Base-by-base conservation (phyloP, 495 filamentous ascomycete species). In the Penicillium verhagenii region DNA sequence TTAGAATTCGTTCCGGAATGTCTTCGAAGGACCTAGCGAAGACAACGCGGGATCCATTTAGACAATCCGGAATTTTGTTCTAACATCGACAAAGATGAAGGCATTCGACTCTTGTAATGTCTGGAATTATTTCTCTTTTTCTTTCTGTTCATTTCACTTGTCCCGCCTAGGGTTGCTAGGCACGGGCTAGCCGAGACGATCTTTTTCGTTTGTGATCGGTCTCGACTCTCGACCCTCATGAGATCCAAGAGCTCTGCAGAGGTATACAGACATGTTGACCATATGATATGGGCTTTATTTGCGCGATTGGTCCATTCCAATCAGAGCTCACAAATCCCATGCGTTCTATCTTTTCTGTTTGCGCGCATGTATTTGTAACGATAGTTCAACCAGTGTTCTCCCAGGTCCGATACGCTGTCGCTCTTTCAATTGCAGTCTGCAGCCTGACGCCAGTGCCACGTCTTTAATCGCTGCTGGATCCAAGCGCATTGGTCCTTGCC, bases 161-260 rank as follows among this genome's bases (percentile, higher is more conserved):
- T 48, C 26, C 1, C 45, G 45, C 24, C 16, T n/a, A 25, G 9
- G 21, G 42, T 23, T 38, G 24, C n/a, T 40, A 47, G 43, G 49
- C 37, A 42, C 44, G 56, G 37, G 33, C 53, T 57, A 60, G 35
- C 57, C 57, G 57, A 56, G 53, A 60, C 52, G 45, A 51, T 46
- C 44, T 53, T 26, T 35, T n/a, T 35, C 33, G 29, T 28, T 19
- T 47, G 42, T 23, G 52, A 52, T 52, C 31, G 52, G 35, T 59
- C 21, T 57, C 52, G 40, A 24, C 25, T 39, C 52, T 37, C 29
- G 44, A 45, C 45, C 39, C 54, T 9, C 16, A 35, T 31, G 28
- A 31, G 28, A 11, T 31, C n/a, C n/a, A n/a, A n/a, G n/a, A n/a
- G n/a, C n/a, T n/a, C n/a, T n/a, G n/a, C n/a, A n/a, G n/a, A n/a